Conservation (phyloP, 202 grass and related monocot species). For the Hordeum pubiflorum region DNA sequence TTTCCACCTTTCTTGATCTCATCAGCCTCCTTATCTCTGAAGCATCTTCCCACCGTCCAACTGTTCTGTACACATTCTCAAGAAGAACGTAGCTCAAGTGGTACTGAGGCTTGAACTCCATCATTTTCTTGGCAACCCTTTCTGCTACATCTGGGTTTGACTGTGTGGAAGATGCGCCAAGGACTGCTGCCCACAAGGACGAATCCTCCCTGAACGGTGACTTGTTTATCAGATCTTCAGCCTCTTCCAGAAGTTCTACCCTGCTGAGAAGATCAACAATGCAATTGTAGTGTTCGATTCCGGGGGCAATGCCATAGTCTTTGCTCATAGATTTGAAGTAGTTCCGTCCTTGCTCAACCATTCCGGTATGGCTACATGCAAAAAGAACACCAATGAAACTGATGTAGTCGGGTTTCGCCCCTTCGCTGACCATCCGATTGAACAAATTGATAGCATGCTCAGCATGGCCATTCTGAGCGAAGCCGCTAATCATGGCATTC, state of each 20-base stretch:
- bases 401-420: slow-evolving; percentile 44
- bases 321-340: slow-evolving; percentile 57
- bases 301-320: slow-evolving; percentile 39
- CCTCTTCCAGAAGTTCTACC: slow-evolving; percentile 67
- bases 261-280: slow-evolving; percentile 74
- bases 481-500: slow-evolving; percentile 79
- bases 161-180: slow-evolving; percentile 59
- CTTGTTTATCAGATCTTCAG: slow-evolving; percentile 62
- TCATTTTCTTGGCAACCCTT: slow-evolving; percentile 68
- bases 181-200: slow-evolving; percentile 55
- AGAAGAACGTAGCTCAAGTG: slow-evolving; percentile 84
- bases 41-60: slow-evolving; percentile 67
- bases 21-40: slow-evolving; percentile 54
- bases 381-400: slow-evolving; percentile 70
- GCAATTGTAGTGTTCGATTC: slow-evolving; percentile 75
- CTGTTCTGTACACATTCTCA: slow-evolving; percentile 62
- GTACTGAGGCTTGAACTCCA: slow-evolving; percentile 52
- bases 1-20: slow-evolving; percentile 49
- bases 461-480: slow-evolving; percentile 64
- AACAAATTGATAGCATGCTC: slow-evolving; percentile 38
- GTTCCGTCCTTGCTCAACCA: slow-evolving; percentile 53
- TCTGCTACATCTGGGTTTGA: slow-evolving; percentile 47
- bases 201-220: slow-evolving; percentile 41
- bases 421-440: slow-evolving; percentile 42
- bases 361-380: slow-evolving; percentile 57